Conservation (phyloP, 305 asterid genomes). For the Coffea humblotiana region DNA sequence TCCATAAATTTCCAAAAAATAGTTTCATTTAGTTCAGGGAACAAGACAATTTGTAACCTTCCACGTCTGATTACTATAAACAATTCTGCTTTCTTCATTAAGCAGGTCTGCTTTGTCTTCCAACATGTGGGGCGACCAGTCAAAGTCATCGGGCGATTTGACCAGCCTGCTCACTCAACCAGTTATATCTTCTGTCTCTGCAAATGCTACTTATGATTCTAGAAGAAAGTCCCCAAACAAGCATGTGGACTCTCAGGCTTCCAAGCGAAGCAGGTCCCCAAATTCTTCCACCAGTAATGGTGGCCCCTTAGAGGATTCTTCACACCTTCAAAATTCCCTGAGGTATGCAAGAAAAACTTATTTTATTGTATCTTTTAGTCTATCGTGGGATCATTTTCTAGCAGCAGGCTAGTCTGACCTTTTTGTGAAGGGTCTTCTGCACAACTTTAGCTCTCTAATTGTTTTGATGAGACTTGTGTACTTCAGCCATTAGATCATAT, state of each 20-base stretch:
- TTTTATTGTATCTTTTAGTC: slow-evolving; percentile 10
- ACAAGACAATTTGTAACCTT: too few relatives aligned
- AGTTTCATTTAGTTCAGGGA: too few relatives aligned
- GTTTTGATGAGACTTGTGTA: neutral
- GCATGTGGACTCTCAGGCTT: slow-evolving; percentile 47
- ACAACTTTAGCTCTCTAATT: neutral
- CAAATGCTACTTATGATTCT: slow-evolving; percentile 34
- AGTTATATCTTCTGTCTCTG: slow-evolving; percentile 33
- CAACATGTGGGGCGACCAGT: slow-evolving; percentile 38
- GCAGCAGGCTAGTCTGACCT: neutral
- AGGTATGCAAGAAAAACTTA: slow-evolving; percentile 39
- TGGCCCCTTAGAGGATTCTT: slow-evolving; percentile 37
- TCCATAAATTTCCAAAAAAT: too few relatives aligned
- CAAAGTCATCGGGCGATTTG: slow-evolving; percentile 35
- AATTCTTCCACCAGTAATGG: slow-evolving; percentile 36
- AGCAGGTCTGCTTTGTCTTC: slow-evolving; percentile 51
- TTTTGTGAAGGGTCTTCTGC: slow-evolving; percentile 2
- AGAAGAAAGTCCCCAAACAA: slow-evolving; percentile 45
- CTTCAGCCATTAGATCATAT: neutral
- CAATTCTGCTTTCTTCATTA: slow-evolving; percentile 25
- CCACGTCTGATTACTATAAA: neutral
- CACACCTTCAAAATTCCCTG: slow-evolving; percentile 34
- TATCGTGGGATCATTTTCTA: slow-evolving; percentile 6
- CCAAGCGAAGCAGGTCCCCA: slow-evolving; percentile 81
- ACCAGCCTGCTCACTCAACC: slow-evolving; percentile 36